Conservation (phyloP, 345 rosid species). For the Aquilaria sinensis region DNA sequence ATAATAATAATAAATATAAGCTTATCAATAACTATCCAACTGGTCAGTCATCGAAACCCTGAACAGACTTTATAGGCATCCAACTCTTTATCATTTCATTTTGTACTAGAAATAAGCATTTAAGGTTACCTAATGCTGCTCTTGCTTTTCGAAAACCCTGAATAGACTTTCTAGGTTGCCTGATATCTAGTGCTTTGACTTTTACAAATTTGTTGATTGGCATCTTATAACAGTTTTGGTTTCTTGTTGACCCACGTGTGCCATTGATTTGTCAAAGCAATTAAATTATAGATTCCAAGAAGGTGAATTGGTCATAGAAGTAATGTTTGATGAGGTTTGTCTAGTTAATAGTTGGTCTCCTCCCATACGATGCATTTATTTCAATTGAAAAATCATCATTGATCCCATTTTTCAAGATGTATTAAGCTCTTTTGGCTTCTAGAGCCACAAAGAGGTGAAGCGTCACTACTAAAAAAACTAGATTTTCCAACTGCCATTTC, state of each 20-base stretch:
- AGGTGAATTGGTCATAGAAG: constrained; percentile 46
- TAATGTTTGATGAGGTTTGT: constrained; percentile 60
- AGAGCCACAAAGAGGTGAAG: constrained; percentile 44
- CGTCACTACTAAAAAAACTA: too few relatives aligned
- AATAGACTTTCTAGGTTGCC: too few relatives aligned
- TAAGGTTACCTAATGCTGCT: constrained; percentile 34
- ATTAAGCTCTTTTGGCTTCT: constrained; percentile 64
- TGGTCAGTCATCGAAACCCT: too few relatives aligned
- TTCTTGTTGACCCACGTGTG: constrained; percentile 32
- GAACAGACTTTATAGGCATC: too few relatives aligned
- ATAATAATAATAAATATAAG: too few relatives aligned
- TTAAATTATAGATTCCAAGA: constrained; percentile 28
- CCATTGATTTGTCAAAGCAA: constrained; percentile 56
- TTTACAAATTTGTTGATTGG: too few relatives aligned
- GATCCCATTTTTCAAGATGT: constrained; percentile 54
- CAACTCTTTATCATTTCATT: constrained; percentile 20
- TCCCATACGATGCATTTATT: too few relatives aligned
- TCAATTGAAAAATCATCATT: too few relatives aligned
- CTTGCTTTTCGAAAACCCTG: too few relatives aligned
- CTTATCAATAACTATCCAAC: too few relatives aligned
- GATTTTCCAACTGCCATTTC: too few relatives aligned
- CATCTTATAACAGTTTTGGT: background rate
- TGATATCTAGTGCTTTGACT: too few relatives aligned
- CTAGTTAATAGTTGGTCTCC: background rate
- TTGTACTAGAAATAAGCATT: constrained; percentile 43